A percentile compares a stretch with the other conserved stretches of the same genome.
Evolutionary conservation across 169 alveolate genomes (phyloP).

Genomic region (Eimeria tenella): DNA sequence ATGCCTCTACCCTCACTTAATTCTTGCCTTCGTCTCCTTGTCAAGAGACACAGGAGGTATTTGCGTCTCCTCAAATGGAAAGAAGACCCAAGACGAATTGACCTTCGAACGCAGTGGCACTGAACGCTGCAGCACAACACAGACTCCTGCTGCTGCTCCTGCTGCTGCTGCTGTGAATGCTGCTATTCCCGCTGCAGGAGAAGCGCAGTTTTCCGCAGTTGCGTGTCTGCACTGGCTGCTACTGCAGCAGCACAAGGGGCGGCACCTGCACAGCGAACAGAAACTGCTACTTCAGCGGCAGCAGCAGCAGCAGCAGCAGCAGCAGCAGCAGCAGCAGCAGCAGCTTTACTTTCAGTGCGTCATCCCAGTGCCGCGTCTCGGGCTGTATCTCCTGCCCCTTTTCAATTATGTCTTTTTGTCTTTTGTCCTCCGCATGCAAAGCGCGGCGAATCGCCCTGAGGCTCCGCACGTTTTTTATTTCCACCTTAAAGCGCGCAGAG

Average conservation of each 20-base stretch:
- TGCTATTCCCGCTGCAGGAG: slow-evolving; percentile 32
- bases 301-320: slow-evolving; percentile 51
- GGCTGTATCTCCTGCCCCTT: background rate
- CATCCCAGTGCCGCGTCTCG: slow-evolving; percentile 33
- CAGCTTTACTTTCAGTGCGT: background rate
- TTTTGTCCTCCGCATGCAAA: slow-evolving; percentile 4
- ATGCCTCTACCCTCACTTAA: background rate
- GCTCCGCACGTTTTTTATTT: slow-evolving; percentile 62
- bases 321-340: slow-evolving; percentile 21
- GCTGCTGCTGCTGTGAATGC: slow-evolving; percentile 42
- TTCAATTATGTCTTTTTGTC: slow-evolving; percentile 16
- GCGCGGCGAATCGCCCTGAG: slow-evolving; percentile 57
- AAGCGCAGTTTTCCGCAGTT: background rate
- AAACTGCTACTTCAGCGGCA: background rate
- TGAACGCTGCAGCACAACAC: slow-evolving; percentile 5
- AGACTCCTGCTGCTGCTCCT: background rate
- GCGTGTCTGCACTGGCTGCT: background rate
- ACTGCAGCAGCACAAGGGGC: slow-evolving; percentile 13
- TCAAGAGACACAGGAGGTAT: background rate
- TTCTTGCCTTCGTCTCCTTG: background rate
- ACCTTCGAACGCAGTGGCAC: background rate
- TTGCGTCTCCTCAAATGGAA: slow-evolving; percentile 20
- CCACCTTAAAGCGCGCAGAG: background rate
- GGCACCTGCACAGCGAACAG: background rate
- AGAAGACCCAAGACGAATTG: slow-evolving; percentile 14